Base-by-base conservation (phyloP, 345 rosid genomes). In the Fremontodendron californicum region DNA sequence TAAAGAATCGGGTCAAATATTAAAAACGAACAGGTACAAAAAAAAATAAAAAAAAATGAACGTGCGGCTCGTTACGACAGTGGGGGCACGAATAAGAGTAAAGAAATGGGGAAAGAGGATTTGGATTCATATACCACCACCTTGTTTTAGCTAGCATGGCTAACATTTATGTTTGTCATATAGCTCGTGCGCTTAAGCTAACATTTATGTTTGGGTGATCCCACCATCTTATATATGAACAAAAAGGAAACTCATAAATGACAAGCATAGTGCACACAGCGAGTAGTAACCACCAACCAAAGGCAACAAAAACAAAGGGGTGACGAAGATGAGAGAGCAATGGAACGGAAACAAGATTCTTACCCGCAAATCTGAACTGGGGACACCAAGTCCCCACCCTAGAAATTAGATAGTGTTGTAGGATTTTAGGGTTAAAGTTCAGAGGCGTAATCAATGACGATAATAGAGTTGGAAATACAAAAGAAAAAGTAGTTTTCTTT, bases 381-480 rank as follows among this genome's bases (percentile, higher is more conserved):
- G 31, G 79, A 51, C 60, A 76, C 73, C 0, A 21, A 80, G 6
- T 79, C 86, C 89, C 86, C 85, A 82, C 83, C n/a, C 82, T 75
- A 82, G 35, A 68, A 3, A 57, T n/a, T 19, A 65, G 75, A n/a
- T n/a, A n/a, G n/a, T n/a, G n/a, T n/a, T n/a, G n/a, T 7, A 15
- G 16, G 9, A 72, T 40, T 60, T 68, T 75, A 70, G 77, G 83
- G 55, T 62, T 81, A 51, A 33, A 33, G 58, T 31, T 11, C 4
- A 39, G 63, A 60, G 79, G 78, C 82, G 82, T 81, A 86, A 77
- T 82, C 81, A 86, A 86, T 84, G 85, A 77, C 83, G 84, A 74
- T 79, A 73, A 64, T 65, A 45, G 71, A 75, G 9, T 73, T 75
- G 35, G n/a, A n/a, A n/a, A n/a, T n/a, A n/a, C n/a, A n/a, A n/a